Evolutionary conservation across 2,329 filamentous ascomycete species (phyloP), one percentile per base, ranked within the genome.

Genomic region (Colletotrichum musae): DNA sequence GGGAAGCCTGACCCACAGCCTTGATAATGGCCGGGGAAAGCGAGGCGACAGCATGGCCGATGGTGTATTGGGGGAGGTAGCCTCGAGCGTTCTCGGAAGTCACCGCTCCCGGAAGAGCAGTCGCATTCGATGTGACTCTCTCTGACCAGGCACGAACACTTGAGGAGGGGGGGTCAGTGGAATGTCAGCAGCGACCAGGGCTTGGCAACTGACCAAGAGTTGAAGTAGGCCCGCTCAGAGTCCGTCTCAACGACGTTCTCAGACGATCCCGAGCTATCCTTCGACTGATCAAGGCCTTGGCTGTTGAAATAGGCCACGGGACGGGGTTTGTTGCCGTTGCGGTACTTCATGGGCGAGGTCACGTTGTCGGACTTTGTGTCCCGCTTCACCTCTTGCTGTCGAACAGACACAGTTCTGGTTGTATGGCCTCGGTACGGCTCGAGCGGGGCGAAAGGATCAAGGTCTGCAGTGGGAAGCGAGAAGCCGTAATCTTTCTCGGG

Each of bases 71-170:
- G 16, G 86, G 87, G 53, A 89, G 77, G 51, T 85, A 82, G n/a
- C 86, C 87, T 32, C 84, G 86, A 7, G 84, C 87, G 13, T 86
- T 88, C 52, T 83, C 85, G 4, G 87, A 85, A 3, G 86, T 87
- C 56, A 89, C 77, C 10, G 86, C 80, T 58, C 86, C 80, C 12
- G 84, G 84, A 52, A 84, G 78, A 7, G 77, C 83, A 52, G 79
- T 79, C 53, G 80, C 83, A 68, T 84, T 87, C 13, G 85, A 79
- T 43, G 85, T 82, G n/a, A 84, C 84, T 72, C 84, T 87, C 76
- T 85, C 66, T 7, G 66, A 69, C 66, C 66, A 69, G 26, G 62
- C 43, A 54, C 66, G 66, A 45, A 69, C 66, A 36, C 66, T 69
- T 32, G 5, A 18, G 18, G 18, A 6, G 36, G 51, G n/a, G 5